Evolutionary conservation across 192 early-diverging fungal genomes (phyloP), one percentile per base, ranked within the genome.

Genomic region (Coemansia sp.): DNA sequence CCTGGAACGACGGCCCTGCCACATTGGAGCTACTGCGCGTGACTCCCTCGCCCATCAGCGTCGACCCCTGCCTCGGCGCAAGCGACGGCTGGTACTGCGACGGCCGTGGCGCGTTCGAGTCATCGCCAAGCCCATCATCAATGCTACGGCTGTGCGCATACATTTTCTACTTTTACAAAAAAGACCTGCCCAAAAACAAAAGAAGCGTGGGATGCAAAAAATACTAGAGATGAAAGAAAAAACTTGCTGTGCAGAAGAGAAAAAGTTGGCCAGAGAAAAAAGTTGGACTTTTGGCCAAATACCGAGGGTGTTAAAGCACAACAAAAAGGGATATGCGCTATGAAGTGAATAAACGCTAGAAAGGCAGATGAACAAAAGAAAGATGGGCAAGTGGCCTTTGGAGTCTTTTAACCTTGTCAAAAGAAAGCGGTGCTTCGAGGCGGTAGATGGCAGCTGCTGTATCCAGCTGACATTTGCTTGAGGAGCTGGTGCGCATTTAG

Each of bases 41-140:
- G 25, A 37, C 37, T 3, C n/a, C 5, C 2, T 6, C 15, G 31
- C 34, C 36, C 36, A 19, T n/a, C 15, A 31, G 36, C 31, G 55
- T 31, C 14, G 55, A 9, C 28, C 28, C 15, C 17, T 31, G 36
- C n/a, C 28, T 34, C 55, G 20, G 55, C 55, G n/a, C 4, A 22
- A 52, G 50, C 7, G 50, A 52, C 14, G 23, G 23, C 23, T 53
- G 37, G 50, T 67, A 67, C 17, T 47, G 65, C 26, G 65, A 67
- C 42, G 65, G 65, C 23, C 44, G 65, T 7, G 65, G 65, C 19
- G 57, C 65, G 48, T 51, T 28, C 34, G 58, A 67, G 22, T 65
- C 64, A 15, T 26, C 47, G 12, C 14, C 55, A 14, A 53, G n/a
- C 37, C 48, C 50, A 3, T 36, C 25, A 22, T 67, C 65, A 22